Base-by-base conservation (phyloP, 192 early-diverging fungal species). In the Gigaspora rosea region DNA sequence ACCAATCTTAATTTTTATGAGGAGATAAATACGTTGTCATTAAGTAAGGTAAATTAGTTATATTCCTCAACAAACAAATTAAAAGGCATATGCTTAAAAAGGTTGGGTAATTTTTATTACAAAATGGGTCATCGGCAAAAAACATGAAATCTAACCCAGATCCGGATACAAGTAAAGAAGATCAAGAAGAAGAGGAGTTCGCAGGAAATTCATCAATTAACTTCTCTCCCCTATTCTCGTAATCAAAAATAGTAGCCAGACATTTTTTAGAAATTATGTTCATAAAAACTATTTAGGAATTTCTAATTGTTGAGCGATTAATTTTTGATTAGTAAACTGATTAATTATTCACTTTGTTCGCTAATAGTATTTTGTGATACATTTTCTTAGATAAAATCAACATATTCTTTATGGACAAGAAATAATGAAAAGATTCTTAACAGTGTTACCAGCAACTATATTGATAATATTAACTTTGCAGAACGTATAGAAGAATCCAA, bases 21-120 rank as follows among this genome's bases (percentile, higher is more conserved):
- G 15, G 50, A 71, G 52, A 71, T 71, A 54, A 71, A 56, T n/a
- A 54, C 51, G 20, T 71, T 71, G 50, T 22, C 52, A 35, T 41
- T 41, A 41, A 41, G 5, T 5, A 41, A 41, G 36, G 36, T 3
- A 41, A 5, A 41, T 41, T 41, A 41, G 5, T 41, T 41, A 3
- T 41, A 41, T 41, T 41, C 5, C 5, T 41, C 36, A 41, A 41
- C 50, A 41, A 41, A 2, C 36, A 5, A 41, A 41, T 41, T 5
- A 41, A 3, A 41, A 41, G 36, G 36, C 5, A 47, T 70, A 70
- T 70, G 67, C 67, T 70, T 51, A 51, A 70, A 69, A 69, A 41
- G 67, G n/a, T 72, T 20, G 54, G 5, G 16, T 57, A 72, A 72
- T 56, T 57, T 72, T 72, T 74, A 61, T 62, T 74, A 74, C 72